phyloP scores from a whole-genome alignment of 257 asterid species.

The Penstemon barbatus region DNA sequence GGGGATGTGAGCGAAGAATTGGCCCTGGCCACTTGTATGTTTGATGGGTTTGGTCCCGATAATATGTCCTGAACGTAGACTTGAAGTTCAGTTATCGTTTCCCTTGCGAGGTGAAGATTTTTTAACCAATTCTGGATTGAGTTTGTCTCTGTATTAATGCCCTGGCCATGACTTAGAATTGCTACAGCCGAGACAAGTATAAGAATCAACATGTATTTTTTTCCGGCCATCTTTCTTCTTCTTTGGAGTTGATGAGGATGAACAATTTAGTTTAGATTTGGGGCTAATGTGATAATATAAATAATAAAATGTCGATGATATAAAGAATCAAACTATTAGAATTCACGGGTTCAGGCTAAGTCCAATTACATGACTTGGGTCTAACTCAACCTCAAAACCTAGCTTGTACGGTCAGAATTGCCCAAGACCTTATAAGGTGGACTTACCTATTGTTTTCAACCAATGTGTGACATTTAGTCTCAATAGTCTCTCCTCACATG shows the following conservation, averaged over 20 bases:
- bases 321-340: no score
- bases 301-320: no score
- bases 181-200: constrained; percentile 7
- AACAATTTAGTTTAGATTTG: not conserved
- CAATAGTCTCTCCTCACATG: no score
- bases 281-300: no score
- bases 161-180: not conserved
- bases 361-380: no score
- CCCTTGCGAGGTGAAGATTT: constrained; percentile 11
- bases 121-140: constrained; percentile 10
- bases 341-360: no score
- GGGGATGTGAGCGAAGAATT: constrained; percentile 20
- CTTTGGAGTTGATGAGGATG: not conserved
- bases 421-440: no score
- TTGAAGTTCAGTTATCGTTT: constrained; percentile 28
- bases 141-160: not conserved
- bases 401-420: no score
- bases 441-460: no score
- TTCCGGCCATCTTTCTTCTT: constrained; percentile 2
- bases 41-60: constrained; percentile 25
- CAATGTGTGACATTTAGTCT: no score
- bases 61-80: constrained; percentile 36
- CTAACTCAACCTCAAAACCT: no score
- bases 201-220: not conserved
- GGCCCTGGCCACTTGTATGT: constrained; percentile 27